A percentile compares a stretch with the other conserved stretches of the same genome.
These are phyloP conservation scores for Dysphania ambrosioides DNA, from an alignment of 148 eudicot genomes.

Conservation along the genomic window DNA sequence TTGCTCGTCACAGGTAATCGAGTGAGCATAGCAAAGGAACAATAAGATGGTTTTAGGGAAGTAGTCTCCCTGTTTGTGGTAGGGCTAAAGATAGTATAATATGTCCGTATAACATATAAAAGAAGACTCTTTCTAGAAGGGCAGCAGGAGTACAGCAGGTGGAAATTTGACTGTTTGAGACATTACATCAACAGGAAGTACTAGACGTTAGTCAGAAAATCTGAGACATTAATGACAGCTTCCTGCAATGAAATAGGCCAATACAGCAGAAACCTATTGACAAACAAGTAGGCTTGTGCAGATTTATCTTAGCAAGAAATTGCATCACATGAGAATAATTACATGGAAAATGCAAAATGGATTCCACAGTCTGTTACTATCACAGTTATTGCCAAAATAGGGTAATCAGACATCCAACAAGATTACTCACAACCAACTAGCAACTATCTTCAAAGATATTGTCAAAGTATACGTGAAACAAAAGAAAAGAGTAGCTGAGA, in stretches of 20 bases:
- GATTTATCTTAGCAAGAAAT: background rate
- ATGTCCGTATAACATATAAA: too few species aligned
- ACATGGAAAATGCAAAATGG: background rate
- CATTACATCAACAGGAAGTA: conserved; percentile 5
- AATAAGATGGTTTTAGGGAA: too few species aligned
- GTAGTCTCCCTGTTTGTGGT: too few species aligned
- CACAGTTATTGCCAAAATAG: background rate
- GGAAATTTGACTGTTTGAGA: background rate
- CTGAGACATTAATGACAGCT: background rate
- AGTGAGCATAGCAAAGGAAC: too few species aligned
- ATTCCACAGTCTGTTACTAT: background rate
- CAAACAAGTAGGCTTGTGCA: background rate
- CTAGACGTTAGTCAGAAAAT: background rate
- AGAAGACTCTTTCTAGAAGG: too few species aligned
- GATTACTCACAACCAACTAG: background rate
- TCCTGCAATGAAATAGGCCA: background rate
- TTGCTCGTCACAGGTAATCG: too few species aligned
- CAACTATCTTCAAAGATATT: background rate
- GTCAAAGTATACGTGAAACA: background rate
- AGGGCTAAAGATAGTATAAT: too few species aligned
- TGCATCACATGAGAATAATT: background rate
- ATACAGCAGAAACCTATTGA: background rate
- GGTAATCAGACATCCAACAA: conserved; percentile 6
- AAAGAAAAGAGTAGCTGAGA: background rate
- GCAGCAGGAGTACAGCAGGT: too few species aligned